These are phyloP conservation scores for Hypholoma fasciculare DNA, from an alignment of 768 basidiomycete species.

Conservation along the genomic window DNA sequence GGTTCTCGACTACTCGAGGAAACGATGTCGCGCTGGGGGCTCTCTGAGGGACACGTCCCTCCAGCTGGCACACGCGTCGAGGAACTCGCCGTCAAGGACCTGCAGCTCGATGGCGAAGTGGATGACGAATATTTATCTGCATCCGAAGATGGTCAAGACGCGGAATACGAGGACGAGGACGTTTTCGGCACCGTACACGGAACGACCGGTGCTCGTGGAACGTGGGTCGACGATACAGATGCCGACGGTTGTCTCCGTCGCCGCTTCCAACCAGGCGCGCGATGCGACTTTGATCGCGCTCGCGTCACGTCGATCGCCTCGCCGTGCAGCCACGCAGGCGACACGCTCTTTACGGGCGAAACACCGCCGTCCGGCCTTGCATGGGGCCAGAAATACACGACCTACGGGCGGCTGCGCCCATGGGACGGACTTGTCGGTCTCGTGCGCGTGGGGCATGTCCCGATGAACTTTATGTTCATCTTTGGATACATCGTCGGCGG, in stretches of 20 bases:
- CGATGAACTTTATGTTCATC: constrained; percentile 45
- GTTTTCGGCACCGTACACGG: constrained; percentile 13
- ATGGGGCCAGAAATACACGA: constrained; percentile 34
- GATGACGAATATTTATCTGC: neutral
- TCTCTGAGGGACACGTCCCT: constrained; percentile 24
- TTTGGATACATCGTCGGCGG: constrained; percentile 72
- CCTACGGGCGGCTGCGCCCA: constrained; percentile 52
- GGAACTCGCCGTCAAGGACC: neutral
- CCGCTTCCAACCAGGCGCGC: constrained; percentile 5
- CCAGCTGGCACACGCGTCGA: constrained; percentile 8
- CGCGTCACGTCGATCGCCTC: constrained; percentile 20
- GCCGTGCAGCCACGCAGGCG: constrained; percentile 54
- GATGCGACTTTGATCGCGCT: constrained; percentile 19
- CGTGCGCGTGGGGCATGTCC: constrained; percentile 30
- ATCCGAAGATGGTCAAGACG: constrained; percentile 20
- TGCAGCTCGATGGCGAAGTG: neutral
- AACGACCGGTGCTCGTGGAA: neutral
- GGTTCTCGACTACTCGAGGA: neutral
- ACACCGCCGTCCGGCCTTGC: constrained; percentile 16
- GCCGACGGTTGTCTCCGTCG: too few species aligned
- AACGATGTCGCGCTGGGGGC: constrained; percentile 14
- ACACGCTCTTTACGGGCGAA: constrained; percentile 41
- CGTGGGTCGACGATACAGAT: neutral
- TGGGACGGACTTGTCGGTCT: constrained; percentile 65
- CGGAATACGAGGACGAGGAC: neutral